Percentiles rank a stretch among this genome's conserved stretches.
Conservation (phyloP, 805 yeast species). For the Yamadazyma endophytica region DNA sequence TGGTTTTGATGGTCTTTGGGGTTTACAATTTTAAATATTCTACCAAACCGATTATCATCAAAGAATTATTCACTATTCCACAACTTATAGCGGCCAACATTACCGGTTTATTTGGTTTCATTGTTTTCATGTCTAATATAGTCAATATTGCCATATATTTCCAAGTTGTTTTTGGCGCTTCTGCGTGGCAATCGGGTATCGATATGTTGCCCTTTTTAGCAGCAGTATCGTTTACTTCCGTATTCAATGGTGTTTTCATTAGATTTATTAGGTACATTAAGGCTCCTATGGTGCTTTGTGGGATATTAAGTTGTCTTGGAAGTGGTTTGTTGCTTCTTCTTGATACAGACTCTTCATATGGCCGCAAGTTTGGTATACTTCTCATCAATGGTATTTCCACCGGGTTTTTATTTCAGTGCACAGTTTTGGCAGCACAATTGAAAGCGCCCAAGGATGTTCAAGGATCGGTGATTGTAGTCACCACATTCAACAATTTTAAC, state of each 20-base stretch:
- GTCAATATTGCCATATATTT: slow-evolving; percentile 35
- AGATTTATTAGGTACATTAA: slow-evolving; percentile 25
- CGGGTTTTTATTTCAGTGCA: slow-evolving; percentile 34
- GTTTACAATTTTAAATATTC: slow-evolving; percentile 41
- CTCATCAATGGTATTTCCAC: slow-evolving; percentile 30
- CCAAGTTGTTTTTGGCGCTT: slow-evolving; percentile 32
- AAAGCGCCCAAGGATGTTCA: slow-evolving; percentile 31
- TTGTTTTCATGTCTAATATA: slow-evolving; percentile 35
- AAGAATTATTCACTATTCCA: slow-evolving; percentile 32
- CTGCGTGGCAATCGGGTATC: slow-evolving; percentile 35
- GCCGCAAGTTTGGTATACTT: slow-evolving; percentile 27
- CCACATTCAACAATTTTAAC: slow-evolving; percentile 30
- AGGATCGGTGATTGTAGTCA: slow-evolving; percentile 32
- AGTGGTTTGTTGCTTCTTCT: slow-evolving; percentile 29
- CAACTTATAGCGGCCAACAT: slow-evolving; percentile 36
- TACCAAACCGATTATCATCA: slow-evolving; percentile 43
- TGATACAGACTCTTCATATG: slow-evolving; percentile 16
- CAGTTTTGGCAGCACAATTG: slow-evolving; percentile 32
- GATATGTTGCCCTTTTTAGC: slow-evolving; percentile 32
- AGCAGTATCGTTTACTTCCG: slow-evolving; percentile 28
- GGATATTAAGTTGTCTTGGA: slow-evolving; percentile 29
- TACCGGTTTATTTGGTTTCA: slow-evolving; percentile 30
- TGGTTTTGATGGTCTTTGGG: slow-evolving; percentile 28
- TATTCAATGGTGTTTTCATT: slow-evolving; percentile 28
- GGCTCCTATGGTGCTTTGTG: slow-evolving; percentile 26